These are phyloP conservation scores for Margaritispora aquatica DNA, from an alignment of 495 filamentous ascomycete species.

Conservation along the genomic window DNA sequence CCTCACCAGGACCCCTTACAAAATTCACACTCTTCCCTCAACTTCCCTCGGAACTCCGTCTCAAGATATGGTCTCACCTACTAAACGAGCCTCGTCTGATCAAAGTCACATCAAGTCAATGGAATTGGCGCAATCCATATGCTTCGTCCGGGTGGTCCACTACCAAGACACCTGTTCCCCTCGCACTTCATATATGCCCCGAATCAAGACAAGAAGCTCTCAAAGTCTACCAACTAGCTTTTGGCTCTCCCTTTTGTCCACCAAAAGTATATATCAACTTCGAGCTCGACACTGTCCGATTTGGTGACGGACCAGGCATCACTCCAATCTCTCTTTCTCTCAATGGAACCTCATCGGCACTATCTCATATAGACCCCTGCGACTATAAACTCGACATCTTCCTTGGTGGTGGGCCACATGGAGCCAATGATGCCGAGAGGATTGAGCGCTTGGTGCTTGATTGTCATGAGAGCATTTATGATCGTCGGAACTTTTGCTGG, in stretches of 20 bases:
- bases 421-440: constrained; percentile 10
- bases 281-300: constrained; percentile 4
- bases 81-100: constrained; percentile 29
- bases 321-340: no score
- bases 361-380: neutral
- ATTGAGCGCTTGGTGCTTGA: constrained; percentile 3
- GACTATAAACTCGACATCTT: constrained; percentile 15
- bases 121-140: neutral
- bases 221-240: constrained; percentile 8
- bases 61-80: constrained; percentile 37
- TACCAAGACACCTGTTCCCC: neutral
- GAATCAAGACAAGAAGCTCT: constrained; percentile 10
- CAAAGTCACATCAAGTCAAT: neutral
- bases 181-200: constrained; percentile 7
- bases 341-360: neutral
- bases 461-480: constrained; percentile 1
- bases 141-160: neutral
- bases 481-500: constrained; percentile 9
- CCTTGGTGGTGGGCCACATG: constrained; percentile 6
- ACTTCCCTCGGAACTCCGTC: constrained; percentile 39
- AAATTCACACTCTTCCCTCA: constrained; percentile 31
- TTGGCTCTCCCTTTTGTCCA: neutral
- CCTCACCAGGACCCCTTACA: neutral
- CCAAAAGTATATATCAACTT: constrained; percentile 14
- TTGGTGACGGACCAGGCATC: neutral